Evolutionary conservation across 2,329 filamentous ascomycete genomes (phyloP).

Genomic region (Ophiocordyceps robertsii): DNA sequence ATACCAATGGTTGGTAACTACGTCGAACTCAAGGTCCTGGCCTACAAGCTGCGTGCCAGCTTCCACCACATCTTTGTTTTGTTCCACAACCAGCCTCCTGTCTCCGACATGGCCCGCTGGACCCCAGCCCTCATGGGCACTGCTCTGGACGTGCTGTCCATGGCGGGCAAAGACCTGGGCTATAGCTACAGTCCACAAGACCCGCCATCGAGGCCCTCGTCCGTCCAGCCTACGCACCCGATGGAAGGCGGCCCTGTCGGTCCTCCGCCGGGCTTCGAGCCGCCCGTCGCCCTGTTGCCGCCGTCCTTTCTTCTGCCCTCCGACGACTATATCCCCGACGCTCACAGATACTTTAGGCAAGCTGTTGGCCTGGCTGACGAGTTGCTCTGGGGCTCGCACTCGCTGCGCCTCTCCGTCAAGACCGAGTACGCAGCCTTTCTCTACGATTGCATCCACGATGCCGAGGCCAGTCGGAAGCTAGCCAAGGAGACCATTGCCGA

Average conservation of each 20-base stretch:
- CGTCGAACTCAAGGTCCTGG: conserved; percentile 75
- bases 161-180: conserved; percentile 16
- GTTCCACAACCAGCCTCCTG: conserved; percentile 80
- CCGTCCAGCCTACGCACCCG: conserved; percentile 33
- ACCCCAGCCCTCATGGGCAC: conserved; percentile 30
- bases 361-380: conserved; percentile 61
- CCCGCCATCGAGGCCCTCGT: conserved; percentile 24
- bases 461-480: conserved; percentile 58
- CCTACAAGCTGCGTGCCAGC: conserved; percentile 82
- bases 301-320: conserved; percentile 70
- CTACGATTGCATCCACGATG: conserved; percentile 83
- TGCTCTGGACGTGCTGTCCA: conserved; percentile 17
- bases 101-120: conserved; percentile 47
- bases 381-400: conserved; percentile 76
- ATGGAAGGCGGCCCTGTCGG: conserved; percentile 47
- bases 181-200: too few relatives aligned
- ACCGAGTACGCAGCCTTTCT: conserved; percentile 88
- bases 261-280: conserved; percentile 40
- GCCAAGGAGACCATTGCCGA: conserved; percentile 77
- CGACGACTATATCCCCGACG: conserved; percentile 69
- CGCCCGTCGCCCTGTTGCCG: conserved; percentile 23
- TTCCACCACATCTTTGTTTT: conserved; percentile 96
- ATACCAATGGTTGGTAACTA: conserved; percentile 70
- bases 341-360: conserved; percentile 67
- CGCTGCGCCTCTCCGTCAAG: conserved; percentile 76